phyloP scores from a whole-genome alignment of 176 grass and related monocot species.

The Tillandsia leiboldiana region DNA sequence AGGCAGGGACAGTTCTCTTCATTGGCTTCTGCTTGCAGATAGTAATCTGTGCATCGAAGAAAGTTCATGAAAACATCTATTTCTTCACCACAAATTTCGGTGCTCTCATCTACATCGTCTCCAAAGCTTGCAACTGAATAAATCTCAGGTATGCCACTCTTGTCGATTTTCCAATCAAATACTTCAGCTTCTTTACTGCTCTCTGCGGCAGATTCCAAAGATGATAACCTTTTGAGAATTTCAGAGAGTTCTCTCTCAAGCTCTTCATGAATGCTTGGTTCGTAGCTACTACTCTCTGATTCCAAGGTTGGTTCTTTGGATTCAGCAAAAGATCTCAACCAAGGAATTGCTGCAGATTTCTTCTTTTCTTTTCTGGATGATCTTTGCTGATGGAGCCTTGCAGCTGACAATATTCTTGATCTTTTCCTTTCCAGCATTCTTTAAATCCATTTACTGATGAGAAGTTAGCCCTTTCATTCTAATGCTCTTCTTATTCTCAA shows the following conservation, averaged over 20 bases:
- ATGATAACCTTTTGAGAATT: slow-evolving; percentile 7
- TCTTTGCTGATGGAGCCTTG: neutral
- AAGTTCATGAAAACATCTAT: slow-evolving; percentile 46
- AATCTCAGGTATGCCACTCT: neutral
- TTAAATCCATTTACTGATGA: slow-evolving; percentile 24
- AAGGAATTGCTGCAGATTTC: slow-evolving; percentile 44
- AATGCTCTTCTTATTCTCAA: slow-evolving; percentile 77
- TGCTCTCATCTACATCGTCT: slow-evolving; percentile 34
- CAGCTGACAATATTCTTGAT: neutral
- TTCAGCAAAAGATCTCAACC: slow-evolving; percentile 39
- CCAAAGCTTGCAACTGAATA: slow-evolving; percentile 3
- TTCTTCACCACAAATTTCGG: slow-evolving; percentile 49
- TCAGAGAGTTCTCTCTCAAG: slow-evolving; percentile 6
- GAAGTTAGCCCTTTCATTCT: slow-evolving; percentile 59
- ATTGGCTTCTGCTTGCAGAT: slow-evolving; percentile 1
- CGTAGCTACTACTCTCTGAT: neutral
- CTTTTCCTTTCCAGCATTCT: slow-evolving; percentile 9
- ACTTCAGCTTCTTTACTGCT: neutral
- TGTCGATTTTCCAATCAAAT: neutral
- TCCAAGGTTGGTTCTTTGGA: slow-evolving; percentile 1
- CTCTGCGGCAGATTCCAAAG: neutral
- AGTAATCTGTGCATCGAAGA: slow-evolving; percentile 43
- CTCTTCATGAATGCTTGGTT: neutral
- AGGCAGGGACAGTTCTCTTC: slow-evolving; percentile 4
- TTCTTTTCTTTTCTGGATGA: slow-evolving; percentile 12